Conservation (phyloP, 352 stramenopile genomes). For the Globisporangium yorkense region DNA sequence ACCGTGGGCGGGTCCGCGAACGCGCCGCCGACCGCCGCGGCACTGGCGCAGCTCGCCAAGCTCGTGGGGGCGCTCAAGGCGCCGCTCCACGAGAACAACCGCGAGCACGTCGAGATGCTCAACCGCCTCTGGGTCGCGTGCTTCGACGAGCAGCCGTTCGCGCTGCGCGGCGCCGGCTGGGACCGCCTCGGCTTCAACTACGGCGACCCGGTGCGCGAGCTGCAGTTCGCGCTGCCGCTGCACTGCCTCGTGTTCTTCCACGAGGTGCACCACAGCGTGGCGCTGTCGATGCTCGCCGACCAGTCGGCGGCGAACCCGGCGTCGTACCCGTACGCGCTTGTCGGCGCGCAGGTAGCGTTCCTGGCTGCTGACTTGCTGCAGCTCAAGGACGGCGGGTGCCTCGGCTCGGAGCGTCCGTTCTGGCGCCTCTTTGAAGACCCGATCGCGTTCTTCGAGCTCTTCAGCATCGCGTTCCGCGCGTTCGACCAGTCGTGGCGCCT, state of each 20-base stretch:
- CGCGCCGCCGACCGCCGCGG: constrained; percentile 46
- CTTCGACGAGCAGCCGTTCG: constrained; percentile 61
- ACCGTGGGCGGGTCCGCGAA: constrained; percentile 12
- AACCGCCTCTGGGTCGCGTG: constrained; percentile 63
- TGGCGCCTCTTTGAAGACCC: constrained; percentile 85
- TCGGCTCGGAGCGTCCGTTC: constrained; percentile 71
- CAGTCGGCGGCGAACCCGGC: constrained; percentile 34
- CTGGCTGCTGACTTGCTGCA: constrained; percentile 67
- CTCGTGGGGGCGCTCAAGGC: constrained; percentile 60
- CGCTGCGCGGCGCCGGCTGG: constrained; percentile 39
- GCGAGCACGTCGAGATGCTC: constrained; percentile 68
- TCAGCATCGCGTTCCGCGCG: constrained; percentile 61
- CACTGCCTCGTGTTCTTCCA: constrained; percentile 84
- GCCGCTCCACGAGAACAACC: constrained; percentile 43
- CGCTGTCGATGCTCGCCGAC: constrained; percentile 62
- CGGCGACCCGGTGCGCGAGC: constrained; percentile 59
- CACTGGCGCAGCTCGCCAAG: constrained; percentile 63
- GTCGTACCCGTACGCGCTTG: constrained; percentile 57
- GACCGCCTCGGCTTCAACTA: constrained; percentile 56
- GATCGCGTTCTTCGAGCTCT: constrained; percentile 79
- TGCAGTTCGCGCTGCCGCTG: constrained; percentile 65
- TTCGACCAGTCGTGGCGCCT: constrained; percentile 70
- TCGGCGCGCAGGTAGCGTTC: constrained; percentile 46
- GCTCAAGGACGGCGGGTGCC: constrained; percentile 61
- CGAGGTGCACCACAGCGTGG: constrained; percentile 57